Evolutionary conservation across 257 asterid genomes (phyloP).

Genomic region (Ophiorrhiza pumila): DNA sequence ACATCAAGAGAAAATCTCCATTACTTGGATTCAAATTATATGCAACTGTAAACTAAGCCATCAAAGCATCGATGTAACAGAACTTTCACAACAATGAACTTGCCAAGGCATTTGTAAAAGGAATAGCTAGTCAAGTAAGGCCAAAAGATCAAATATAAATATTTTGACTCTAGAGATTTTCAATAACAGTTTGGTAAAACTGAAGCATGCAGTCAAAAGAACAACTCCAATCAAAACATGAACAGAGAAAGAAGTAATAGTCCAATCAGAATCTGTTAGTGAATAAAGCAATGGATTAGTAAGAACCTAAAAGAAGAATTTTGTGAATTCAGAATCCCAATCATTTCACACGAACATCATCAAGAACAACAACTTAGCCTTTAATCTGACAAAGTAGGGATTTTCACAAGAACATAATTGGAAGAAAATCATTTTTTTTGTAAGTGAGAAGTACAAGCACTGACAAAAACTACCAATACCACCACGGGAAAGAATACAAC

Average conservation of each 20-base stretch:
- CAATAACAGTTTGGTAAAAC: background rate
- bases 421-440: no score
- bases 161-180: background rate
- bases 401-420: no score
- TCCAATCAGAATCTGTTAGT: background rate
- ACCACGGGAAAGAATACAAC: background rate
- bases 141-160: background rate
- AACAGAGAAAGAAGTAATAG: background rate
- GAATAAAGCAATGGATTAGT: background rate
- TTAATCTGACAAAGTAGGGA: no score
- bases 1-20: no score
- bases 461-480: background rate
- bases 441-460: slow-evolving; percentile 3
- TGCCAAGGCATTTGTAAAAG: background rate
- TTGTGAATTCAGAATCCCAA: no score
- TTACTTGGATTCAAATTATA: no score
- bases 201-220: background rate
- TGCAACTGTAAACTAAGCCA: no score
- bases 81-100: background rate
- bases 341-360: no score
- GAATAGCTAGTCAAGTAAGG: background rate
- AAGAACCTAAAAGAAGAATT: no score
- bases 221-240: background rate
- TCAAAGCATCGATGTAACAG: background rate
- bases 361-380: no score